Percentiles rank a stretch among this genome's conserved stretches.
Evolutionary conservation across 169 alveolate genomes (phyloP).

Genomic region (Amoebophrya sp.): DNA sequence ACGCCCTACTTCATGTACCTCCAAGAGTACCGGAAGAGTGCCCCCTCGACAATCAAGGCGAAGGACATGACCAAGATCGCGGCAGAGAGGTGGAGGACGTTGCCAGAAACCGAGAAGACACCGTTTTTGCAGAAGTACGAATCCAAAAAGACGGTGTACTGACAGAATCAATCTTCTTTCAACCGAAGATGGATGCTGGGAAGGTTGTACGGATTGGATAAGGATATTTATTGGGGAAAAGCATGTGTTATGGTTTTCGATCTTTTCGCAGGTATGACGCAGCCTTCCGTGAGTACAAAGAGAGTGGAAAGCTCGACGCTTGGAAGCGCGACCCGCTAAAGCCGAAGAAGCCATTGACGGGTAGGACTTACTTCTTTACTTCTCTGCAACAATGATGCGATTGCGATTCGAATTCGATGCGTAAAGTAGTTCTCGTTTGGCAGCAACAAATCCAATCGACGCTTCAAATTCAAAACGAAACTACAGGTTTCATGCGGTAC

Average conservation of each 20-base stretch:
- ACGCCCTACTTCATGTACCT: neutral
- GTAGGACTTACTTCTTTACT: no score
- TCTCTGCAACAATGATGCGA: no score
- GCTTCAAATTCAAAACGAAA: neutral
- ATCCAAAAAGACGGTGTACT: neutral
- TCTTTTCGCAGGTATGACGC: neutral
- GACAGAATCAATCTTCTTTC: no score
- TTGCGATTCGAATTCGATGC: no score
- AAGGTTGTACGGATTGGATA: no score
- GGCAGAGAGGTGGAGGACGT: neutral
- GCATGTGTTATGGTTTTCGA: no score
- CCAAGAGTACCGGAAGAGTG: neutral
- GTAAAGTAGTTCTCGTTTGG: no score
- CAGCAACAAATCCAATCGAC: no score
- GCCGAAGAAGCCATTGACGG: neutral
- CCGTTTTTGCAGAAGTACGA: neutral
- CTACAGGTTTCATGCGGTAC: neutral
- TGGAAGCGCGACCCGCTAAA: neutral
- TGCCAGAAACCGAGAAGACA: neutral
- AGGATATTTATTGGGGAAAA: no score
- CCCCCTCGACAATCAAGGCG: neutral
- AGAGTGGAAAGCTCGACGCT: neutral
- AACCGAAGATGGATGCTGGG: no score
- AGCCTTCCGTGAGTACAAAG: neutral
- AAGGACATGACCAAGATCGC: neutral